Base-by-base conservation (phyloP, 2,329 filamentous ascomycete species). In the Beauveria rudraprayagi region DNA sequence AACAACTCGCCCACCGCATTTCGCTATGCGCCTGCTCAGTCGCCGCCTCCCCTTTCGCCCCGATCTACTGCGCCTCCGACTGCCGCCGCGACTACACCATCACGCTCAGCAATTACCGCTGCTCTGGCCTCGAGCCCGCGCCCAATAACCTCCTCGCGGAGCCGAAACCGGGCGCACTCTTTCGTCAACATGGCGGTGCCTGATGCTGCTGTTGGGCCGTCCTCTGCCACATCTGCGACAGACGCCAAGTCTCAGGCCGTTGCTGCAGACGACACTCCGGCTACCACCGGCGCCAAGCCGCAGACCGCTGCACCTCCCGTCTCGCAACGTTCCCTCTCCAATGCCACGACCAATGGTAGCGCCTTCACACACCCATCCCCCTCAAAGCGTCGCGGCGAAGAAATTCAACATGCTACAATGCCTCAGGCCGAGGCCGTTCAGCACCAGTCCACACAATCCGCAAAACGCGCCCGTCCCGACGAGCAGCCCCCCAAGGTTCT, bases 401-500 rank as follows among this genome's bases (percentile, higher is more conserved):
- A 60, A 16, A 37, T 54, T 14, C n/a, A 61, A 22, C 19, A 26
- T 30, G 44, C 34, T 22, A 30, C 50, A 52, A 43, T 30, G 24
- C 41, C 30, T 41, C 41, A 46, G 19, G n/a, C 54, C 47, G 54
- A 40, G 11, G 11, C 44, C 16, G n/a, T 16, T 43, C 22, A 51
- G 3, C 34, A 53, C 40, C 52, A 56, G 73, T 61, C 65, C 54
- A 62, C 65, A 46, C 65, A 69, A 28, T 66, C 70, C 8, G 74
- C 80, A 6, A 88, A 88, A 70, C 80, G 85, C 48, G 71, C 78
- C 34, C 81, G 77, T 65, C 77, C 80, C 40, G 80, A 80, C 50
- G 72, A 76, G 16, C 74, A 72, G 7, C 78, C 81, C 8, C 76
- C 81, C 46, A 88, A 86, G 69, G 67, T 81, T 9, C 69, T 94